Evolutionary conservation across 441 rosid genomes (phyloP).

Genomic region (Mallotus japonicus): DNA sequence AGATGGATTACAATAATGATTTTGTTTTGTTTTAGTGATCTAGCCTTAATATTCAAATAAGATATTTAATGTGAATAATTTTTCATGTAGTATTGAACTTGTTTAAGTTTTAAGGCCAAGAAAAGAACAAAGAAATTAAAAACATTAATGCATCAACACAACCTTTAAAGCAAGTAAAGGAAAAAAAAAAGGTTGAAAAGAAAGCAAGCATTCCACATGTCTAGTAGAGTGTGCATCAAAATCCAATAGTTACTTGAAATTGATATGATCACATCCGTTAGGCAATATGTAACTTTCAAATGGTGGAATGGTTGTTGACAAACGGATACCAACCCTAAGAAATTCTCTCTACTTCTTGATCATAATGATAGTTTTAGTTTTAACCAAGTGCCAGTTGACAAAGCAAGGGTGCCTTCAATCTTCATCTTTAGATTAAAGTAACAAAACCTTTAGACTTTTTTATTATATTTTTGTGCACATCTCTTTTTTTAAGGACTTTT

Average conservation of each 20-base stretch:
- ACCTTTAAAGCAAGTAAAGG: conserved; percentile 12
- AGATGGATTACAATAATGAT: too few species aligned
- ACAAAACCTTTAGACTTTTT: neutral
- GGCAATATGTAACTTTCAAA: conserved; percentile 40
- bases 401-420: neutral
- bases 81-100: too few species aligned
- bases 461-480: neutral
- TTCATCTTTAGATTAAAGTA: conserved; percentile 29
- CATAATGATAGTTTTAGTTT: conserved; percentile 17
- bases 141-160: neutral
- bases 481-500: neutral
- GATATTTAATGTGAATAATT: too few species aligned
- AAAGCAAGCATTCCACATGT: conserved; percentile 1
- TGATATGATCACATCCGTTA: conserved; percentile 4
- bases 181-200: neutral
- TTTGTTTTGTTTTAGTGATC: too few species aligned
- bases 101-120: conserved; percentile 30
- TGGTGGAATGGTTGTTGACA: conserved; percentile 39
- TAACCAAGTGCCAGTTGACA: conserved; percentile 19
- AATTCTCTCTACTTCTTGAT: neutral
- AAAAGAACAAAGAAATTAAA: neutral
- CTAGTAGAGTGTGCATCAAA: neutral
- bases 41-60: too few species aligned
- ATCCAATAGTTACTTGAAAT: neutral
- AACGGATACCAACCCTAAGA: conserved; percentile 42